These are phyloP conservation scores for Fomitopsis palustris DNA, from an alignment of 1,284 basidiomycete species.

Conservation along the genomic window DNA sequence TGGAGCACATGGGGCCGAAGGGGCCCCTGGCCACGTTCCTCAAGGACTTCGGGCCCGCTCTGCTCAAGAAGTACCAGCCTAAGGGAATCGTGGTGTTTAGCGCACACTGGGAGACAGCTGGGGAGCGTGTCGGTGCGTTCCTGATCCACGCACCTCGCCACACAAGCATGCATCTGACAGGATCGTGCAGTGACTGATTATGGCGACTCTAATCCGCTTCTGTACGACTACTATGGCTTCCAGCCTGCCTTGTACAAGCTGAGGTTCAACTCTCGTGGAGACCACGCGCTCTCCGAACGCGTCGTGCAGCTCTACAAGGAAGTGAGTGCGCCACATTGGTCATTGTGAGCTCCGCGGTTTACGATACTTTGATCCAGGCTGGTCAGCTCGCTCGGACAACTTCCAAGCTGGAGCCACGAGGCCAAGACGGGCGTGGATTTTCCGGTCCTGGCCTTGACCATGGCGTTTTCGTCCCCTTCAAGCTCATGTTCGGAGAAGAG, in stretches of 20 bases:
- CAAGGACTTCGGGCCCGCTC: constrained; percentile 60
- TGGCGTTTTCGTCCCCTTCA: constrained; percentile 75
- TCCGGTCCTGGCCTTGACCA: constrained; percentile 60
- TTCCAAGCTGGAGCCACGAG: constrained; percentile 49
- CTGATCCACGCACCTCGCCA: background rate
- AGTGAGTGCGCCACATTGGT: constrained; percentile 27
- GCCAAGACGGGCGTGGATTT: constrained; percentile 67
- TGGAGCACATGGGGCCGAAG: constrained; percentile 41
- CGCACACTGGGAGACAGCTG: constrained; percentile 72
- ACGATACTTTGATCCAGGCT: constrained; percentile 36
- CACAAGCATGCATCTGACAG: background rate
- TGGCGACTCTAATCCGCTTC: constrained; percentile 65
- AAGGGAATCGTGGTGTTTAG: constrained; percentile 77
- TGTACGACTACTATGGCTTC: constrained; percentile 76
- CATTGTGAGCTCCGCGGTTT: constrained; percentile 2
- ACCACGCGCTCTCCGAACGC: constrained; percentile 49
- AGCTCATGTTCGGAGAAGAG: constrained; percentile 70
- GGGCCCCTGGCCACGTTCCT: constrained; percentile 62
- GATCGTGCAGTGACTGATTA: constrained; percentile 41
- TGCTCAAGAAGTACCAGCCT: constrained; percentile 69
- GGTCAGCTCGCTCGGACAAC: constrained; percentile 53
- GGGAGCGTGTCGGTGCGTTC: constrained; percentile 48
- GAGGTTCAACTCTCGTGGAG: constrained; percentile 65
- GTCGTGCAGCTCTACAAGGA: constrained; percentile 59
- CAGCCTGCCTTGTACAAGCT: constrained; percentile 53